Evolutionary conservation across 169 alveolate genomes (phyloP).

Genomic region (Cyclospora cayetanensis): DNA sequence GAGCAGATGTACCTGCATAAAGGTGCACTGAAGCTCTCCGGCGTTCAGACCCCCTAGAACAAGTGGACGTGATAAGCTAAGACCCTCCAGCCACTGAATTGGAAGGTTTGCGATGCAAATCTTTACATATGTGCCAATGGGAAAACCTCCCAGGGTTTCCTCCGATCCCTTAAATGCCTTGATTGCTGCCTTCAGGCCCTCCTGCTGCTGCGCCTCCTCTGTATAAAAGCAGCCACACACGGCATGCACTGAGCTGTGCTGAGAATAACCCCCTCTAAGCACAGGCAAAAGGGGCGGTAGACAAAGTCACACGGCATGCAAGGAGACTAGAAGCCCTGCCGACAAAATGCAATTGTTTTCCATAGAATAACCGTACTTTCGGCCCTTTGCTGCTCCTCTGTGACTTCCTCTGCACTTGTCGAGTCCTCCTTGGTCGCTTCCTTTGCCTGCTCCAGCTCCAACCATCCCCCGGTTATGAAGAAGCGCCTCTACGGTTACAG

Average conservation of each 20-base stretch:
- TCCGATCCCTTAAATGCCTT: slow-evolving; percentile 41
- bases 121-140: slow-evolving; percentile 54
- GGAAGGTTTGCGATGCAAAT: slow-evolving; percentile 60
- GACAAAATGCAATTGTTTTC: no score
- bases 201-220: not conserved
- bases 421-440: slow-evolving; percentile 72
- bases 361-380: no score
- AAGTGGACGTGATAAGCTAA: slow-evolving; percentile 26
- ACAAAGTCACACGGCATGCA: no score
- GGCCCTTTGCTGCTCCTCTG: not conserved
- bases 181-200: not conserved
- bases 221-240: no score
- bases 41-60: slow-evolving; percentile 53
- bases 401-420: slow-evolving; percentile 69
- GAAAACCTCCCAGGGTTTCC: slow-evolving; percentile 71
- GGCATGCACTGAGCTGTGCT: no score
- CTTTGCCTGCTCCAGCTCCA: slow-evolving; percentile 75
- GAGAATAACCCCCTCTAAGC: no score
- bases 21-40: slow-evolving; percentile 17
- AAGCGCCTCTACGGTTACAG: not conserved
- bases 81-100: slow-evolving; percentile 17
- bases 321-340: no score
- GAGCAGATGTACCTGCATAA: not conserved
- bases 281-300: no score
- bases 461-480: slow-evolving; percentile 79